Base-by-base conservation (phyloP, 257 asterid species). In the Solanum etuberosum region DNA sequence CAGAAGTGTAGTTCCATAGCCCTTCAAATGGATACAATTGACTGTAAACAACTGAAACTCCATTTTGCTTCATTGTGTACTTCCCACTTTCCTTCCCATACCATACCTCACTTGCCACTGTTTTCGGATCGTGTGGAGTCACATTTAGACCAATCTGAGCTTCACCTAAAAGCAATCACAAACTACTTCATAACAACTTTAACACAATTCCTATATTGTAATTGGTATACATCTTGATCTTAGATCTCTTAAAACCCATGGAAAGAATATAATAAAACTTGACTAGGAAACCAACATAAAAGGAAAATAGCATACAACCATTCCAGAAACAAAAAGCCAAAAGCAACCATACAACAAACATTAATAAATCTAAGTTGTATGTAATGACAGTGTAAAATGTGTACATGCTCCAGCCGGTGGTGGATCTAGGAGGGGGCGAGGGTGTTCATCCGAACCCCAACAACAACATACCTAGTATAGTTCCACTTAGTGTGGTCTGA, bases 1-100 rank as follows among this genome's bases (percentile, higher is more conserved):
- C 96, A 72, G 99, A 96, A 48, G 96, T 95, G 93, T 94, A 95
- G 91, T 96, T 96, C 97, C 89, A 88, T 21, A 96, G 95, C 16
- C 98, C 99, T 65, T 93, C 95, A 88, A 90, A 96, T 23, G 98
- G 95, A 92, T 96, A 96, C 77, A 93, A 85, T 91, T 96, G 99
- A 88, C 88, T 92, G 38, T 95, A 96, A 90, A 95, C 90, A 48
- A 91, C 29, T 12, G 99, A 94, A 74, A 78, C 88, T 84, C 99
- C 99, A 34, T 86, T 88, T 76, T 86, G 77, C n/a, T 88, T 94
- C 88, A 78, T 86, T 6, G 86, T 74, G 73, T 92, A 93, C 1
- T 88, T 91, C 21, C 94, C 94, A 89, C 96, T 91, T 87, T 91
- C 89, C 89, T 89, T 93, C 32, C 99, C 98, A 89, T 93, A 96